phyloP scores from a whole-genome alignment of 164 flowering plant species.

The Taxillus chinensis region DNA sequence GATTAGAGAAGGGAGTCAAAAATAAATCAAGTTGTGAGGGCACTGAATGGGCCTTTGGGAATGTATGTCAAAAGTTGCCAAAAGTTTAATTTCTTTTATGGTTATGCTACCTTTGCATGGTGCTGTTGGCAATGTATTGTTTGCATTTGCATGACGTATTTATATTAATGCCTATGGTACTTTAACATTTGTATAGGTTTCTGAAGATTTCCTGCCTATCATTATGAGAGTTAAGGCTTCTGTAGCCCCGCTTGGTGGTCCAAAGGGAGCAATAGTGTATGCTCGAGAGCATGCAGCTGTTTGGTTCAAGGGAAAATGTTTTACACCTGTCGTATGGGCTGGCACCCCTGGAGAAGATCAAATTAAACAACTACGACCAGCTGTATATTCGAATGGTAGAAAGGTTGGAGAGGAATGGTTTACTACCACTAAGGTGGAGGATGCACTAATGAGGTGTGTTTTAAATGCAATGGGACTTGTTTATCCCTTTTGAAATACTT shows the following conservation, averaged over 20 bases:
- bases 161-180: neutral
- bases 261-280: slow-evolving; percentile 81
- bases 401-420: slow-evolving; percentile 98
- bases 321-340: slow-evolving; percentile 73
- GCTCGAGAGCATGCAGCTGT: slow-evolving; percentile 89
- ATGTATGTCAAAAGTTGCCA: too few species aligned
- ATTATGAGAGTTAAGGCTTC: slow-evolving; percentile 66
- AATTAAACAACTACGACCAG: slow-evolving; percentile 77
- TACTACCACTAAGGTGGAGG: slow-evolving; percentile 81
- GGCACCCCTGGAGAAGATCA: slow-evolving; percentile 86
- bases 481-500: neutral
- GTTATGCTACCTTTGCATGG: too few species aligned
- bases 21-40: too few species aligned
- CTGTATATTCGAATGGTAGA: slow-evolving; percentile 86
- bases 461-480: slow-evolving; percentile 1
- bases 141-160: neutral
- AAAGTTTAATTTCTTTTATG: too few species aligned
- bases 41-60: too few species aligned
- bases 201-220: slow-evolving; percentile 86
- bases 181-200: slow-evolving; percentile 29
- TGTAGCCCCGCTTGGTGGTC: slow-evolving; percentile 77
- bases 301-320: slow-evolving; percentile 94
- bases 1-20: too few species aligned
- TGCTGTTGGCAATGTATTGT: neutral
- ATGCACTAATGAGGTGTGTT: slow-evolving; percentile 57